Base-by-base conservation (phyloP, 805 yeast genomes). In the Schwanniomyces occidentalis region DNA sequence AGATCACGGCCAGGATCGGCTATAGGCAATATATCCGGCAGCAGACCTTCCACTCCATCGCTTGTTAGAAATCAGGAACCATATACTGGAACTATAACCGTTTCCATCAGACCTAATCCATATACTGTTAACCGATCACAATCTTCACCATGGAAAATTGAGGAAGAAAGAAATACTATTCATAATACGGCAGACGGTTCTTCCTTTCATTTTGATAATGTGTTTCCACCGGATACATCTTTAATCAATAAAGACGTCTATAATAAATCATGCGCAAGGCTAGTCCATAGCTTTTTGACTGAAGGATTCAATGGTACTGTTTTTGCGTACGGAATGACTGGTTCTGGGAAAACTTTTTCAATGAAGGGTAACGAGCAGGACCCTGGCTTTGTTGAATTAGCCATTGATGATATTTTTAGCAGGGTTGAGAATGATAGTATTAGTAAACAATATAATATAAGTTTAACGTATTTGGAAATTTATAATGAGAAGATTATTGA, bases 241-340 rank as follows among this genome's bases (percentile, higher is more conserved):
- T 38, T 64, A 6, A 53, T 73, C 18, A 89, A 87, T 55, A 42
- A 52, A 4, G 73, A 75, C 14, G 85, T 91, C 2, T 91, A 86
- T 55, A 62, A 63, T 13, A 56, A 58, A 9, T 65, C 63, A 69
- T 31, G 95, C 78, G 30, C 70, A 52, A 46, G 77, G 68, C 22
- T 71, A 73, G 57, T 80, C 72, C 24, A 64, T 52, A 43, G 76
- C 71, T 54, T 78, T 76, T 42, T 71, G 72, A 48, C 57, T 27
- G 80, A 80, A 10, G 96, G 96, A 0, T 90, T 64, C 57, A 88
- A 88, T 51, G 90, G 90, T 10, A 89, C 96, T 0, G 78, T 90
- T 1, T 88, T 91, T 56, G 97, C 98, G 0, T 88, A 88, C 51
- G 96, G 96, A 22, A 85, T 85, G 88, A 88, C 96, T 0, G 96